These are phyloP conservation scores for Tolypocladium tundrense DNA, from an alignment of 2,329 filamentous ascomycete genomes.

Conservation along the genomic window DNA sequence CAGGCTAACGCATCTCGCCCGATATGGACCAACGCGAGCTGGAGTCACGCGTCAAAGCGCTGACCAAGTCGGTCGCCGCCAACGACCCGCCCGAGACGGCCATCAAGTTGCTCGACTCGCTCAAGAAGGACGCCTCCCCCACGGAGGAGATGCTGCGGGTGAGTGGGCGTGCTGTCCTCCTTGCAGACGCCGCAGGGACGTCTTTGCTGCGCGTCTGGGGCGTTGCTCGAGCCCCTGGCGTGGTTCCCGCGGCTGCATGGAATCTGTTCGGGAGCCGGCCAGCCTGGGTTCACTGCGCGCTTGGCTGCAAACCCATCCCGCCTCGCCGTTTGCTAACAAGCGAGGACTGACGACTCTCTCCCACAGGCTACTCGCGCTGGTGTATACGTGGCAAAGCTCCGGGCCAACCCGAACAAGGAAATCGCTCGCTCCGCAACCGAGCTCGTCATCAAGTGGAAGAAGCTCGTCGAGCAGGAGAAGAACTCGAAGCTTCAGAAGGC, in stretches of 20 bases:
- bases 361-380: constrained; percentile 74
- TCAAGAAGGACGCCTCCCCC: constrained; percentile 71
- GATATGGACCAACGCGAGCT: constrained; percentile 76
- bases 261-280: background rate
- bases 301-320: background rate
- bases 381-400: constrained; percentile 74
- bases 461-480: constrained; percentile 60
- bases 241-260: background rate
- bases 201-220: background rate
- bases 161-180: constrained; percentile 21
- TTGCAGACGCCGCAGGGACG: no score
- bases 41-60: constrained; percentile 62
- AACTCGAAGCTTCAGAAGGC: constrained; percentile 32
- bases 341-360: background rate
- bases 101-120: constrained; percentile 61
- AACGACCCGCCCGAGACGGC: constrained; percentile 67
- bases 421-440: constrained; percentile 68
- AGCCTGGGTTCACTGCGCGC: background rate
- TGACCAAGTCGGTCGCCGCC: constrained; percentile 66
- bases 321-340: no score
- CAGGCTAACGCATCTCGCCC: background rate
- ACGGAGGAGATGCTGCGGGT: constrained; percentile 84
- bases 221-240: background rate
- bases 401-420: constrained; percentile 68
- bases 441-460: constrained; percentile 82